Percentiles rank a stretch among this genome's conserved stretches.
These are phyloP conservation scores for Kalmusia sp. DNA, from an alignment of 2,329 filamentous ascomycete genomes.

Conservation along the genomic window DNA sequence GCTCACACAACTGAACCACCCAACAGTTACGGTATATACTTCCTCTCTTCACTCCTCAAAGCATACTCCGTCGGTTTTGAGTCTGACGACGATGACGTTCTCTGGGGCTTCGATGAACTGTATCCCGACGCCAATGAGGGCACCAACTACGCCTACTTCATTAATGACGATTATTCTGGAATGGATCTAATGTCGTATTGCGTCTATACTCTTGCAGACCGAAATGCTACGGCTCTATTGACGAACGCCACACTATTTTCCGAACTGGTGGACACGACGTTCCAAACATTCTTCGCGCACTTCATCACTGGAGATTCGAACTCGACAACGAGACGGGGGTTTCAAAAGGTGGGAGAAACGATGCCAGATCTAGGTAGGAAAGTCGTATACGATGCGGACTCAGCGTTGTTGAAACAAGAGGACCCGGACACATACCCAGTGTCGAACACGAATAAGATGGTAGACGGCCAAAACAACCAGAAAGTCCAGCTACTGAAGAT, in stretches of 20 bases:
- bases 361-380: not conserved
- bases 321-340: not conserved
- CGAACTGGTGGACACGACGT: not conserved
- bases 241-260: not conserved
- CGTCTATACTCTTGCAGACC: not conserved
- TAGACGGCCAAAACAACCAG: not conserved
- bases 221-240: not conserved
- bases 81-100: not conserved
- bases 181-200: not conserved
- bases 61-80: not conserved
- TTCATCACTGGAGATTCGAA: not conserved
- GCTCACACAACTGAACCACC: too few species aligned
- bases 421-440: not conserved
- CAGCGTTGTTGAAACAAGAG: not conserved
- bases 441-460: not conserved
- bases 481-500: constrained; percentile 10
- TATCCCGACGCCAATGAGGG: not conserved
- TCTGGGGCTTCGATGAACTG: not conserved
- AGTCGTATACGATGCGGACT: not conserved
- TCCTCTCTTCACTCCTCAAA: not conserved
- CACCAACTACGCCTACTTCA: not conserved
- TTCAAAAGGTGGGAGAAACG: not conserved
- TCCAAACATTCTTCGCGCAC: not conserved
- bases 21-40: not conserved
- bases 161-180: not conserved